Conservation (phyloP, 495 filamentous ascomycete species). For the Hapsidospora chrysogenum region DNA sequence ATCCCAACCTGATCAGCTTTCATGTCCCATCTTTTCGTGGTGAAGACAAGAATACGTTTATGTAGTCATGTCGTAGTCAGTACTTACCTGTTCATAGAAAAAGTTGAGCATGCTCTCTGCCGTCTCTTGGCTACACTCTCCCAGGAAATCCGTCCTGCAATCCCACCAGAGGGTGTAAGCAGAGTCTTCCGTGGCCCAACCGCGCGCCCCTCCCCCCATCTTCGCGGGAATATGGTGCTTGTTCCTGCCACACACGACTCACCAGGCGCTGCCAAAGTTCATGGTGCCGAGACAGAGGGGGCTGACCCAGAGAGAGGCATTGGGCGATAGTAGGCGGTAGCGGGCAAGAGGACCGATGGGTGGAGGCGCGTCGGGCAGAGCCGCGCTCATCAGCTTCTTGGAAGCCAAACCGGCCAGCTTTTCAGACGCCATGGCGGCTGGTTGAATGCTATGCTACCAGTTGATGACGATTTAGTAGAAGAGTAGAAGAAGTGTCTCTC, state of each 20-base stretch:
- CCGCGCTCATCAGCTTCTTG: too few relatives aligned
- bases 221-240: neutral
- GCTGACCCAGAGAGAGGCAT: conserved; percentile 38
- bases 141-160: conserved; percentile 27
- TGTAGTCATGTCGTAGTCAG: neutral
- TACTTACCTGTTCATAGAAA: conserved; percentile 36
- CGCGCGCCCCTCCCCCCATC: neutral
- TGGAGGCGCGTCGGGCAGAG: conserved; percentile 11
- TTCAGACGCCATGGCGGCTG: too few relatives aligned
- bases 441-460: too few relatives aligned
- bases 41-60: neutral
- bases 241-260: conserved; percentile 1
- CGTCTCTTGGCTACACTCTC: conserved; percentile 41
- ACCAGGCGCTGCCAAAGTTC: conserved; percentile 44
- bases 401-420: too few relatives aligned
- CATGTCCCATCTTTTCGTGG: neutral
- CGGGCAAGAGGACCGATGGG: conserved; percentile 34
- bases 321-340: conserved; percentile 42
- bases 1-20: too few relatives aligned
- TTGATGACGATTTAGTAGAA: too few relatives aligned
- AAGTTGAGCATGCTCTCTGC: conserved; percentile 50
- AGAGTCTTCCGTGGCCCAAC: too few relatives aligned
- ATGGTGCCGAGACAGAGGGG: conserved; percentile 46
- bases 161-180: too few relatives aligned
- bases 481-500: too few relatives aligned